These are phyloP conservation scores for Tetracladium maxilliforme DNA, from an alignment of 2,329 filamentous ascomycete species.

Conservation along the genomic window DNA sequence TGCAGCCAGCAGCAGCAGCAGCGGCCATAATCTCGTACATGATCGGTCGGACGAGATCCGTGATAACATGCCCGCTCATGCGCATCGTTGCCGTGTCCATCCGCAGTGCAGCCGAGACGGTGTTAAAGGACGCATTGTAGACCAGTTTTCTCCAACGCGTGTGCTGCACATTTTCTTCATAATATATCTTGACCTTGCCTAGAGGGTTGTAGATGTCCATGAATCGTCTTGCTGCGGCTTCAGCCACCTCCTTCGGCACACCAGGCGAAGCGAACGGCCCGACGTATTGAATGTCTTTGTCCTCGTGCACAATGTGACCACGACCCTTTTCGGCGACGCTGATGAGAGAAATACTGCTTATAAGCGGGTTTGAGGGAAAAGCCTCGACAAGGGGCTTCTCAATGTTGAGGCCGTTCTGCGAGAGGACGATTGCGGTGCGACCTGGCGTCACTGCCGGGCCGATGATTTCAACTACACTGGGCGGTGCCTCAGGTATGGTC, in stretches of 20 bases:
- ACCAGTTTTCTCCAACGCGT: constrained; percentile 35
- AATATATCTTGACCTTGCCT: constrained; percentile 25
- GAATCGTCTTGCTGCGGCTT: constrained; percentile 22
- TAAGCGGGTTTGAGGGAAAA: constrained; percentile 34
- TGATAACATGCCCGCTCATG: constrained; percentile 24
- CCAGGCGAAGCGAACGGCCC: constrained; percentile 29
- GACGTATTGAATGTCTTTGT: constrained; percentile 31
- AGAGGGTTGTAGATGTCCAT: constrained; percentile 28
- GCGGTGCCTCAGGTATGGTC: constrained; percentile 36
- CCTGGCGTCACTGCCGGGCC: constrained; percentile 32
- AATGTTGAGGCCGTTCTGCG: constrained; percentile 52
- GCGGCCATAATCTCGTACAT: constrained; percentile 36
- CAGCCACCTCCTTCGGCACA: constrained; percentile 9
- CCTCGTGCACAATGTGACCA: constrained; percentile 35
- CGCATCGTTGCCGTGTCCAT: constrained; percentile 35
- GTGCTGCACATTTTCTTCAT: constrained; percentile 23
- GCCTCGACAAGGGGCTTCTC: constrained; percentile 32
- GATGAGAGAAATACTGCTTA: constrained; percentile 37
- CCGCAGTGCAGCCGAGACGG: constrained; percentile 32
- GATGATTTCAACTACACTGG: constrained; percentile 31
- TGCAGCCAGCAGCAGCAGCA: constrained; percentile 24
- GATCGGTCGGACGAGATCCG: constrained; percentile 31
- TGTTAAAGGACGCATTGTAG: constrained; percentile 34
- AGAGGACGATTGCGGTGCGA: constrained; percentile 36
- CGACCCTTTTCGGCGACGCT: constrained; percentile 29